Evolutionary conservation across 345 rosid genomes (phyloP).

Genomic region (Xanthoceras sorbifolium): DNA sequence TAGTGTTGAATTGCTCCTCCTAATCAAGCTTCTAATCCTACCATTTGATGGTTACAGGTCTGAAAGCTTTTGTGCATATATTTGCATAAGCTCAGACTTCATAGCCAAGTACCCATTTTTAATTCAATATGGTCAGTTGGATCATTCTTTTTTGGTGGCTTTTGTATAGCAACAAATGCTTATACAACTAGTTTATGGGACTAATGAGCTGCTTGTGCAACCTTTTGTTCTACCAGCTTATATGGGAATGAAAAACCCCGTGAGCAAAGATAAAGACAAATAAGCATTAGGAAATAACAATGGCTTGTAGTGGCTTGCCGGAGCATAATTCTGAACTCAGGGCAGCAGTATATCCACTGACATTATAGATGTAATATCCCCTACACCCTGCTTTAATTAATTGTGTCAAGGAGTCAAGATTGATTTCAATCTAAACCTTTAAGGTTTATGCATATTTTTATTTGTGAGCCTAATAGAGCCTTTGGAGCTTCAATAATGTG

Average conservation of each 20-base stretch:
- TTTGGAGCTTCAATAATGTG: not conserved
- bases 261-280: not conserved
- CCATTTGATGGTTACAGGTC: not conserved
- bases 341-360: not conserved
- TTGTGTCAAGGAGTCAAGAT: not conserved
- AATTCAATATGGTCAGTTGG: not conserved
- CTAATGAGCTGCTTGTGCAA: not conserved
- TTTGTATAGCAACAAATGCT: not conserved
- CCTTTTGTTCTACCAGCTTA: not conserved
- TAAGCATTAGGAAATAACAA: not conserved
- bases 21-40: not conserved
- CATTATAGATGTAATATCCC: not conserved
- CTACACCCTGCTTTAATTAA: not conserved
- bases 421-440: not conserved
- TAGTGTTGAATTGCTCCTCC: not conserved
- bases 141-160: not conserved
- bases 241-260: not conserved
- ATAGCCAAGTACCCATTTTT: not conserved
- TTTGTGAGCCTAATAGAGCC: not conserved
- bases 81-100: not conserved
- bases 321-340: not conserved
- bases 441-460: not conserved
- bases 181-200: not conserved
- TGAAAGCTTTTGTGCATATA: constrained; percentile 10
- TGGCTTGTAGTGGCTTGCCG: not conserved